Evolutionary conservation across 2,329 filamentous ascomycete species (phyloP).

Genomic region (Cercospora nicotianae): DNA sequence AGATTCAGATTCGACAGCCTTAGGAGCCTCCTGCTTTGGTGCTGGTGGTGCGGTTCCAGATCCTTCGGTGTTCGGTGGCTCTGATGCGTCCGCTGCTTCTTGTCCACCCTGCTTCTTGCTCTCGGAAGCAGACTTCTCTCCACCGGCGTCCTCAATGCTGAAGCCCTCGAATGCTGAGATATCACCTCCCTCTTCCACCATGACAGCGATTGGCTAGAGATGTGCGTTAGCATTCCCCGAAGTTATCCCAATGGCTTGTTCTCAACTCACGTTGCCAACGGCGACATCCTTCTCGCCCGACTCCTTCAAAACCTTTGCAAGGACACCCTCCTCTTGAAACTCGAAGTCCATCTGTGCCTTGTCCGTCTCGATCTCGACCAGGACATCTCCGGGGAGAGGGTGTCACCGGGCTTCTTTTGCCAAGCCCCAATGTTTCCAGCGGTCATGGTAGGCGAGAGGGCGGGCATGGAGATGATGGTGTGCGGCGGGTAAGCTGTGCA

Average conservation of each 20-base stretch:
- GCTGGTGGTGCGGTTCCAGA: slow-evolving; percentile 59
- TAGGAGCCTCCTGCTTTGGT: slow-evolving; percentile 52
- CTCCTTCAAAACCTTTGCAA: slow-evolving; percentile 92
- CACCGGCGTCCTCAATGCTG: slow-evolving; percentile 84
- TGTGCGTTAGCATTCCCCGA: slow-evolving; percentile 23
- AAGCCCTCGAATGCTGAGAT: slow-evolving; percentile 86
- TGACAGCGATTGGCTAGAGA: slow-evolving; percentile 83
- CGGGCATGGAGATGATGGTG: slow-evolving; percentile 95
- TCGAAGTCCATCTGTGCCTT: slow-evolving; percentile 99
- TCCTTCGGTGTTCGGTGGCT: slow-evolving; percentile 56
- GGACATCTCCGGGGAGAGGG: slow-evolving; percentile 83
- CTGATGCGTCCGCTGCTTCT: slow-evolving; percentile 60
- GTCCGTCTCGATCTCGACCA: slow-evolving; percentile 85
- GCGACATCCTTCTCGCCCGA: slow-evolving; percentile 90
- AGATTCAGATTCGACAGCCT: slow-evolving; percentile 68
- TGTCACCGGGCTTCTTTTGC: slow-evolving; percentile 96
- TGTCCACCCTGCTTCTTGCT: slow-evolving; percentile 62
- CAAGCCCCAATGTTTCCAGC: slow-evolving; percentile 93
- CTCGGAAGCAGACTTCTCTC: slow-evolving; percentile 66
- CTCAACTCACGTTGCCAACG: slow-evolving; percentile 80
- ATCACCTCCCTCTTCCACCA: slow-evolving; percentile 89
- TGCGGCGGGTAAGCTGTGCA: slow-evolving; percentile 88
- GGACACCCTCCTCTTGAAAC: slow-evolving; percentile 95
- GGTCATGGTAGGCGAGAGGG: slow-evolving; percentile 96
- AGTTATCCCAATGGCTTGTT: neutral